Conservation (phyloP, 495 filamentous ascomycete genomes). For the Podospora pseudocomata region DNA sequence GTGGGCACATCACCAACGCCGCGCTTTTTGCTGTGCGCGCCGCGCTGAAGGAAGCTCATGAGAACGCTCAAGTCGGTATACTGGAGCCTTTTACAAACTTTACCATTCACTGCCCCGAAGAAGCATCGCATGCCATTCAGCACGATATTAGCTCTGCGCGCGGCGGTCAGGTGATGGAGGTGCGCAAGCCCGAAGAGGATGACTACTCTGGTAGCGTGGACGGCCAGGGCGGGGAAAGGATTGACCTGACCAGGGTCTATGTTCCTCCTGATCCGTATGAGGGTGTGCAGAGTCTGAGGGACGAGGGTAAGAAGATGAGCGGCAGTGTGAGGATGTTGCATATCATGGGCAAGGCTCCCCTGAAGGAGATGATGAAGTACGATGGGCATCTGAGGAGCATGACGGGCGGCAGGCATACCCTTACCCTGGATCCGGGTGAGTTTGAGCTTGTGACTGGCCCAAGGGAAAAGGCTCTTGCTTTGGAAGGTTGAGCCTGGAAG, state of each 20-base stretch:
- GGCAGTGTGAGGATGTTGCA: conserved; percentile 40
- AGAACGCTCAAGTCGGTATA: conserved; percentile 52
- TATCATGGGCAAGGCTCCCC: conserved; percentile 79
- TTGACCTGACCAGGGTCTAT: conserved; percentile 72
- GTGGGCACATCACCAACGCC: conserved; percentile 73
- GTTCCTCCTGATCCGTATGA: conserved; percentile 83
- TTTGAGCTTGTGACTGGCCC: conserved; percentile 78
- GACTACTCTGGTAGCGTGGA: conserved; percentile 11
- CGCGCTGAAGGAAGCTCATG: conserved; percentile 57
- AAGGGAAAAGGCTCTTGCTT: conserved; percentile 39
- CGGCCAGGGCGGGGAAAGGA: conserved; percentile 24
- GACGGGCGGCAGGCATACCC: conserved; percentile 84
- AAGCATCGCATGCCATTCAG: conserved; percentile 75
- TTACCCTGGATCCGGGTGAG: conserved; percentile 86
- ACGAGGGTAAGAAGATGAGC: conserved; percentile 32
- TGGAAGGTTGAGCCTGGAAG: neutral
- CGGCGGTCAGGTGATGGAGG: conserved; percentile 79
- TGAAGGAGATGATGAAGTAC: conserved; percentile 98
- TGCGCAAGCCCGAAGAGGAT: conserved; percentile 56
- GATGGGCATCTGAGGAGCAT: conserved; percentile 81
- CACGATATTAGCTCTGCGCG: conserved; percentile 80
- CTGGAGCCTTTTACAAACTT: conserved; percentile 94
- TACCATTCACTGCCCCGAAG: conserved; percentile 78
- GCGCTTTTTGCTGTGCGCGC: conserved; percentile 66
- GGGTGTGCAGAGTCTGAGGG: conserved; percentile 43